Conservation (phyloP, 768 basidiomycete genomes). For the Calvatia gigantea region DNA sequence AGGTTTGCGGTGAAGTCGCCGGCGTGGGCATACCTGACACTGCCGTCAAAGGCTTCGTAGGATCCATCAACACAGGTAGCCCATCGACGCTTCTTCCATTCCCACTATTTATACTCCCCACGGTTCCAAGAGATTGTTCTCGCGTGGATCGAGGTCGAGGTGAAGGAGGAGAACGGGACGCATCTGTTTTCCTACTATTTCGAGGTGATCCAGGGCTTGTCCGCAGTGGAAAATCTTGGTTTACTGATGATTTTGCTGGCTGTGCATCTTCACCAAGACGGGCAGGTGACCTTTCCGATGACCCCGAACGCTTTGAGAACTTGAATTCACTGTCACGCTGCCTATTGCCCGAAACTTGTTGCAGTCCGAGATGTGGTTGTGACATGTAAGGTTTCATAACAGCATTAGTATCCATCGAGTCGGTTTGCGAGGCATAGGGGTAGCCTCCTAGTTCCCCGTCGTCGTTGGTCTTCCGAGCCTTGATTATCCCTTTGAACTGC, state of each 20-base stretch:
- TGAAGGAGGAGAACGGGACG: constrained; percentile 1
- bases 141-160: constrained; percentile 1
- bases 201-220: constrained; percentile 1
- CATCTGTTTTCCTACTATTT: constrained; percentile 5
- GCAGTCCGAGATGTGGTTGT: constrained; percentile 32
- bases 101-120: not conserved
- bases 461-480: constrained; percentile 25
- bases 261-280: constrained; percentile 8
- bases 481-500: constrained; percentile 31
- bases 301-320: constrained; percentile 21
- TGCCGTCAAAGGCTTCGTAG: not conserved
- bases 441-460: constrained; percentile 16
- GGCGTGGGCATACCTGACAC: no score
- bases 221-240: constrained; percentile 6
- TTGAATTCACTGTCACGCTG: constrained; percentile 17
- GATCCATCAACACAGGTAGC: not conserved
- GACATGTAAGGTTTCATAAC: constrained; percentile 43
- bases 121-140: not conserved
- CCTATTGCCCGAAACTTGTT: not conserved
- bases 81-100: not conserved
- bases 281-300: constrained; percentile 11
- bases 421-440: constrained; percentile 16
- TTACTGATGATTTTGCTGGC: not conserved
- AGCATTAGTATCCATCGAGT: constrained; percentile 10
- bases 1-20: not conserved